Evolutionary conservation across 1,284 basidiomycete genomes (phyloP).

Genomic region (Paramarasmius palmivorus): DNA sequence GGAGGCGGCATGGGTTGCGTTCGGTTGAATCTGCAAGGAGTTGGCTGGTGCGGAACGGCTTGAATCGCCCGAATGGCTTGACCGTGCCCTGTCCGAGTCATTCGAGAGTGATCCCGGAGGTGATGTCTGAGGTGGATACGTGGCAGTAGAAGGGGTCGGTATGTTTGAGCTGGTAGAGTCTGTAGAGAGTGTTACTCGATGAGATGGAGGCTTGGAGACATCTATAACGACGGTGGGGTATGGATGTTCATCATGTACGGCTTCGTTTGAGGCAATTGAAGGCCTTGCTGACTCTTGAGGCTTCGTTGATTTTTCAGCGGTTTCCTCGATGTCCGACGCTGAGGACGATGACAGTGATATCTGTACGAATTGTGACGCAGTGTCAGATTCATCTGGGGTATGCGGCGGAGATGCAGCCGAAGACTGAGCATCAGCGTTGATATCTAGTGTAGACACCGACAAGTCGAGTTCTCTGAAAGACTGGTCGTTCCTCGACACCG

Average conservation of each 20-base stretch:
- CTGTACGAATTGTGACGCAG: slow-evolving; percentile 43
- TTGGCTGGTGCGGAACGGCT: slow-evolving; percentile 7
- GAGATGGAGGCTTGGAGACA: slow-evolving; percentile 33
- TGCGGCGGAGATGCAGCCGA: slow-evolving; percentile 21
- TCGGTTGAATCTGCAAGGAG: slow-evolving; percentile 11
- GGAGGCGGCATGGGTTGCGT: slow-evolving; percentile 11
- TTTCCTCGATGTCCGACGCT: not conserved
- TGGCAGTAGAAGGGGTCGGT: not conserved
- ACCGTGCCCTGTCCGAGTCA: not conserved
- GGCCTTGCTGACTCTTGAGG: not conserved
- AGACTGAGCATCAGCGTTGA: slow-evolving; percentile 30
- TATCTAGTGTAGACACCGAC: slow-evolving; percentile 61
- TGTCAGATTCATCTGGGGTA: slow-evolving; percentile 29
- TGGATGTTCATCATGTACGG: slow-evolving; percentile 18
- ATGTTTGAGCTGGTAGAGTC: slow-evolving; percentile 11
- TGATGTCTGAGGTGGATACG: slow-evolving; percentile 4
- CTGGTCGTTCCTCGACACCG: slow-evolving; percentile 25
- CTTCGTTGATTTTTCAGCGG: not conserved
- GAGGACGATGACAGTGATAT: slow-evolving; percentile 40
- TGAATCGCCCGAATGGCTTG: slow-evolving; percentile 20
- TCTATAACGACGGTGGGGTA: slow-evolving; percentile 52
- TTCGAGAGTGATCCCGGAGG: slow-evolving; percentile 13
- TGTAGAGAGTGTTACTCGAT: slow-evolving; percentile 23
- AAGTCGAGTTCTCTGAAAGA: slow-evolving; percentile 30
- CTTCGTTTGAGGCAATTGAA: not conserved